Base-by-base conservation (phyloP, 306 rosid species). In the Cucumis hystrix region DNA sequence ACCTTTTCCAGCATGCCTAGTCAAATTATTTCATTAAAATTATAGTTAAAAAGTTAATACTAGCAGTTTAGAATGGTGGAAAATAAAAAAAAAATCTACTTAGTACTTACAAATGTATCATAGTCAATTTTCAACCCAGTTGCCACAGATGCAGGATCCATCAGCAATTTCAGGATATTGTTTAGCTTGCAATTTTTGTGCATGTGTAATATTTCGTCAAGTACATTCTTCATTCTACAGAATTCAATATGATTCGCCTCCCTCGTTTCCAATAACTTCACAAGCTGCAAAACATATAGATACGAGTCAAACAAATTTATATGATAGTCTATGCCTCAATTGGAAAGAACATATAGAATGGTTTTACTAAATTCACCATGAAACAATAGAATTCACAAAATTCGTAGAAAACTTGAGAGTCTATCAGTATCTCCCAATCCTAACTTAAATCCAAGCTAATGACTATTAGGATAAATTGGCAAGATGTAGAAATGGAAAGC, bases 211-310 rank as follows among this genome's bases (percentile, higher is more conserved):
- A 95, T 86, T 77, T 92, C 98, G 74, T 95, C 96, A 11, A 92
- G 93, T 65, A 92, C 89, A 81, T 87, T 89, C 87, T 92, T 95
- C 64, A 95, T 88, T 84, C 97, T 89, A 84, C 97, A 95, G 80
- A 95, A 90, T 78, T 95, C 98, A 61, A 92, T 86, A 82, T 95
- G 97, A 83, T 95, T 95, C 76, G 96, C 96, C 87, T 95, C 98
- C 87, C 89, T 87, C 85, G 88, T 78, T 86, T 92, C 98, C 86
- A 95, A 93, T 80, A 95, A 91, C 83, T 95, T 95, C 81, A 89
- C 97, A 83, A 95, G 96, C 98, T 95, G 97, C 83, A 79, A 54
- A 82, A 83, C 74, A 81, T 12, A 47, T 39, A 80, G 39, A 76
- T 73, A 79, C 37, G 0, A 16, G 60, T 71, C 60, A 71, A 45